Evolutionary conservation across 306 rosid genomes (phyloP).

Genomic region (Trifolium repens): DNA sequence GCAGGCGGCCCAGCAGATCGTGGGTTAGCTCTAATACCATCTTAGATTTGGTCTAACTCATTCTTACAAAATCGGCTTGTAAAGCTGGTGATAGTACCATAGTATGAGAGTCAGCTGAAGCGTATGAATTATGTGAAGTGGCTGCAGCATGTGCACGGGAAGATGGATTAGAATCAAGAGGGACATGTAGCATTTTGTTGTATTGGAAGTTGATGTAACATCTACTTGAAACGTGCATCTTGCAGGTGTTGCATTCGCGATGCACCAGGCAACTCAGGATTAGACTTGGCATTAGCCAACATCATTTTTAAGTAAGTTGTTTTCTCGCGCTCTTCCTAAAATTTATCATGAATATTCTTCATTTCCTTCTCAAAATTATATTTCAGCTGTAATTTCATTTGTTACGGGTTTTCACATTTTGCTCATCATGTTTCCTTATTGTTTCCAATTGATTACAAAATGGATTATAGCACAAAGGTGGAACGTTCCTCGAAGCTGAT

Average conservation of each 20-base stretch:
- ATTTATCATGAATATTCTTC: constrained; percentile 51
- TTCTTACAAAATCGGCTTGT: no score
- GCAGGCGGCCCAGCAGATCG: no score
- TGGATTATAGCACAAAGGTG: constrained; percentile 49
- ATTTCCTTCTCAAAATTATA: constrained; percentile 62
- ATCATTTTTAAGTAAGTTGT: constrained; percentile 51
- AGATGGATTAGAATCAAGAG: no score
- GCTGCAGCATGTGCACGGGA: no score
- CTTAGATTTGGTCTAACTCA: no score
- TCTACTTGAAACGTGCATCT: neutral
- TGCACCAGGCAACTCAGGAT: constrained; percentile 42
- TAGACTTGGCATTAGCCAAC: constrained; percentile 56
- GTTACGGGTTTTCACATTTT: constrained; percentile 25
- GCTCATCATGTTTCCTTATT: constrained; percentile 42
- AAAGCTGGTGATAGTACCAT: no score
- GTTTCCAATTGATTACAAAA: constrained; percentile 63
- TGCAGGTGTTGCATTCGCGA: constrained; percentile 4
- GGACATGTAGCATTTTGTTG: no score
- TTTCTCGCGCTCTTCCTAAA: constrained; percentile 44
- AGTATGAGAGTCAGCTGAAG: no score
- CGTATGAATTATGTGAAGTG: no score
- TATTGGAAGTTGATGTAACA: no score
- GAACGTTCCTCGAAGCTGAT: constrained; percentile 37
- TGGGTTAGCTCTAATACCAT: no score
- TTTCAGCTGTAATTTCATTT: constrained; percentile 55